A percentile compares a stretch with the other conserved stretches of the same genome.
These are phyloP conservation scores for Mycena maculata DNA, from an alignment of 768 basidiomycete species.

Conservation along the genomic window DNA sequence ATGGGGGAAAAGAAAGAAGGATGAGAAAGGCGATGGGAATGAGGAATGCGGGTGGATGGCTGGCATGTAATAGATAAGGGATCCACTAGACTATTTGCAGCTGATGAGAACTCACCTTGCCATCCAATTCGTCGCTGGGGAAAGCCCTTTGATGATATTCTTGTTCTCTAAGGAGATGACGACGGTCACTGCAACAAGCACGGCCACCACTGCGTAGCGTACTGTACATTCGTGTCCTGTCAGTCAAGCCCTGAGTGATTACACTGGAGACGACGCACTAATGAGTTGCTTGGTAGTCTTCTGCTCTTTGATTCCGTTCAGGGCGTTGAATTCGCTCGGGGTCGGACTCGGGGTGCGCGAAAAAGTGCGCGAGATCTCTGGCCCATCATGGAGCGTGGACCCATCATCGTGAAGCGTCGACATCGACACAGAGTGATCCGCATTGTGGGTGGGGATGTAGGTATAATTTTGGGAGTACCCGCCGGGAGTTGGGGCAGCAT, in stretches of 20 bases:
- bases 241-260: neutral
- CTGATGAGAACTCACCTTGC: conserved; percentile 30
- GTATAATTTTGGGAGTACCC: neutral
- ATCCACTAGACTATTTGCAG: neutral
- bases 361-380: neutral
- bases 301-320: conserved; percentile 26
- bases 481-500: neutral
- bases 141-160: conserved; percentile 62
- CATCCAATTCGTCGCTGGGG: conserved; percentile 61
- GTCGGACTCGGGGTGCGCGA: conserved; percentile 25
- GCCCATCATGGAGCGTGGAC: neutral
- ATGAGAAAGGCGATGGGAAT: conserved; percentile 16
- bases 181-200: conserved; percentile 46
- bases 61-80: neutral
- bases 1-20: conserved; percentile 42
- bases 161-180: conserved; percentile 58
- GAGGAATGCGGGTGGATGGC: neutral
- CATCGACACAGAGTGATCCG: neutral
- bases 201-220: conserved; percentile 41
- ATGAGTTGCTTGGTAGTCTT: conserved; percentile 24
- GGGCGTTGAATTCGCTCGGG: conserved; percentile 5
- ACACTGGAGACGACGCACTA: neutral
- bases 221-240: conserved; percentile 12
- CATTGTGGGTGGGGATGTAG: conserved; percentile 5
- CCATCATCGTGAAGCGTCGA: neutral